Conservation (phyloP, 257 asterid genomes). For the Fraxinus pennsylvanica region DNA sequence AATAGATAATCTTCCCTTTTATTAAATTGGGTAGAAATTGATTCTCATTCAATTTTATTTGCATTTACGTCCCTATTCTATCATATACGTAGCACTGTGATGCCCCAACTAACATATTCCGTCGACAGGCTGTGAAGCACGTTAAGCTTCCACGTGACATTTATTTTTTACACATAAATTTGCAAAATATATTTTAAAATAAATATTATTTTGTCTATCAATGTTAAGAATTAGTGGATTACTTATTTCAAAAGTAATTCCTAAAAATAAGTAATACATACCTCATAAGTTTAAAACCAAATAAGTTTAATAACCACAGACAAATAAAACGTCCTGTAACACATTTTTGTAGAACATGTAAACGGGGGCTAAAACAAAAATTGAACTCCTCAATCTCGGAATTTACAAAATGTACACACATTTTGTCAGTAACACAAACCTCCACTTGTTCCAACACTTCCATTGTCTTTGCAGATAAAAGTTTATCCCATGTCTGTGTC, state of each 20-base stretch:
- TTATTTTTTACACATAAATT: not conserved
- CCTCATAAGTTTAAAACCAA: not conserved
- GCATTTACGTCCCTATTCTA: too few species aligned
- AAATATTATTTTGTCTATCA: too few species aligned
- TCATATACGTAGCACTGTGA: too few species aligned
- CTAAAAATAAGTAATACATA: not conserved
- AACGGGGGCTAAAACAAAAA: not conserved
- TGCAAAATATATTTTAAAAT: not conserved
- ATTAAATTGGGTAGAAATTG: too few species aligned
- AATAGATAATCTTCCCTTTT: too few species aligned
- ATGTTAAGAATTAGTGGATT: too few species aligned
- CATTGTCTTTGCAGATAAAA: not conserved
- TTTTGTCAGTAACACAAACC: conserved; percentile 15
- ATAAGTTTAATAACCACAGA: not conserved
- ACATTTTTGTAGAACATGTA: conserved; percentile 13
- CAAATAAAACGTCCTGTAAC: not conserved
- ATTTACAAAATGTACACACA: conserved; percentile 35
- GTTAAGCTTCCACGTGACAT: too few species aligned
- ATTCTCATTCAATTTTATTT: too few species aligned
- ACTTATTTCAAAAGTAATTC: not conserved
- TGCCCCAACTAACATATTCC: too few species aligned
- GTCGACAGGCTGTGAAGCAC: too few species aligned
- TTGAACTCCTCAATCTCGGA: conserved; percentile 11
- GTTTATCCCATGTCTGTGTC: conserved; percentile 43
- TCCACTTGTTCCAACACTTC: not conserved